A percentile compares a stretch with the other conserved stretches of the same genome.
Evolutionary conservation across 192 early-diverging fungal species (phyloP).

Genomic region (Diversispora epigaea): DNA sequence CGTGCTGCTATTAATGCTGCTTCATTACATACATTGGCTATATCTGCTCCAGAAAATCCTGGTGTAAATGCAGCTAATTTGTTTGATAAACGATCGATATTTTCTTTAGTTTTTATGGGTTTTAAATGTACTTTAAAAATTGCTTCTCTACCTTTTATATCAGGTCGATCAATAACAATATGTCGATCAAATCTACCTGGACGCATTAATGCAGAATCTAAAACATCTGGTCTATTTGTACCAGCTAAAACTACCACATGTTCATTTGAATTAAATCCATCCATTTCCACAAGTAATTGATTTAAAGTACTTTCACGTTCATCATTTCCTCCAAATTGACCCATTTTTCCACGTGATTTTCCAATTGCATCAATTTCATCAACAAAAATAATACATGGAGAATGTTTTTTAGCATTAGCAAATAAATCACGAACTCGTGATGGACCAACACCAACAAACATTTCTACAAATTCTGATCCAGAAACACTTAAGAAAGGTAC

Average conservation of each 20-base stretch:
- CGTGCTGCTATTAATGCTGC: constrained; percentile 97
- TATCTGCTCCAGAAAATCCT: constrained; percentile 97
- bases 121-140: constrained; percentile 97
- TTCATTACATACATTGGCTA: constrained; percentile 98
- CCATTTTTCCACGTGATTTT: constrained; percentile 91
- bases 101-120: constrained; percentile 85
- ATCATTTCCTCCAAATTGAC: constrained; percentile 91
- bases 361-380: constrained; percentile 99
- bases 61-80: constrained; percentile 95
- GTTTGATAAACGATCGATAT: constrained; percentile 73
- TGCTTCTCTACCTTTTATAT: constrained; percentile 92
- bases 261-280: constrained; percentile 86
- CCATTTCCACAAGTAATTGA: constrained; percentile 99
- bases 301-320: constrained; percentile 97
- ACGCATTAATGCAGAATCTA: constrained; percentile 93
- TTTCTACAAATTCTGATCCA: constrained; percentile 98
- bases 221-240: constrained; percentile 96
- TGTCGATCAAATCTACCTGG: constrained; percentile 99
- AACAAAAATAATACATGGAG: constrained; percentile 99
- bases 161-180: constrained; percentile 93
- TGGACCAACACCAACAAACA: constrained; percentile 99
- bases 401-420: constrained; percentile 93
- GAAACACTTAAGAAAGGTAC: constrained; percentile 98
- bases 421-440: constrained; percentile 94
- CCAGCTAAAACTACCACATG: constrained; percentile 97